A percentile compares a stretch with the other conserved stretches of the same genome.
Evolutionary conservation across 2,329 filamentous ascomycete species (phyloP).

Genomic region (Akanthomyces dipterigenus): DNA sequence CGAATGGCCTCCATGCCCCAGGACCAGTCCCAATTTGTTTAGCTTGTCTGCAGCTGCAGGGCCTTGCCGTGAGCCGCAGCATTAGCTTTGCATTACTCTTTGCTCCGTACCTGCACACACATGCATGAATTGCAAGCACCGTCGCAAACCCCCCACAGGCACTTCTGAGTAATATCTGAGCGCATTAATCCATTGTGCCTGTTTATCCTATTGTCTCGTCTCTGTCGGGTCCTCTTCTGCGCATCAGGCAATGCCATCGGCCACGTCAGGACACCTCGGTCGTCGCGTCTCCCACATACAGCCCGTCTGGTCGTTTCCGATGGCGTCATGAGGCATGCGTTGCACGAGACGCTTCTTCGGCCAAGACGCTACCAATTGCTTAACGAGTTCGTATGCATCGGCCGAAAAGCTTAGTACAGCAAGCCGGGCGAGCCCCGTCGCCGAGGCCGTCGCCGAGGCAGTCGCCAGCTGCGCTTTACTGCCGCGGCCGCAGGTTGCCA

Average conservation of each 20-base stretch:
- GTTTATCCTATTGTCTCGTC: not conserved
- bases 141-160: conserved; percentile 1
- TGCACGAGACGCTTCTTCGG: not conserved
- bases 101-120: conserved; percentile 2
- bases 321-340: not conserved
- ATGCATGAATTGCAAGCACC: not conserved
- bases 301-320: not conserved
- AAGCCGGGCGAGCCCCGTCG: not conserved
- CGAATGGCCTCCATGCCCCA: not conserved
- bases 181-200: not conserved
- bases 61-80: conserved; percentile 9
- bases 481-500: not conserved
- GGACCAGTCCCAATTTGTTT: conserved; percentile 3
- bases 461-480: not conserved
- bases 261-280: not conserved
- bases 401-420: not conserved
- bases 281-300: not conserved
- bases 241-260: not conserved
- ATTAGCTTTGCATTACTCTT: not conserved
- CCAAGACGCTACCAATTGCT: not conserved
- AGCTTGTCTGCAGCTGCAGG: not conserved
- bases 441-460: not conserved
- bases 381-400: not conserved
- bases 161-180: conserved; percentile 5
- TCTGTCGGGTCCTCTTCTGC: not conserved